phyloP scores from a whole-genome alignment of 1,284 basidiomycete genomes.

The Cystobasidium sp. region DNA sequence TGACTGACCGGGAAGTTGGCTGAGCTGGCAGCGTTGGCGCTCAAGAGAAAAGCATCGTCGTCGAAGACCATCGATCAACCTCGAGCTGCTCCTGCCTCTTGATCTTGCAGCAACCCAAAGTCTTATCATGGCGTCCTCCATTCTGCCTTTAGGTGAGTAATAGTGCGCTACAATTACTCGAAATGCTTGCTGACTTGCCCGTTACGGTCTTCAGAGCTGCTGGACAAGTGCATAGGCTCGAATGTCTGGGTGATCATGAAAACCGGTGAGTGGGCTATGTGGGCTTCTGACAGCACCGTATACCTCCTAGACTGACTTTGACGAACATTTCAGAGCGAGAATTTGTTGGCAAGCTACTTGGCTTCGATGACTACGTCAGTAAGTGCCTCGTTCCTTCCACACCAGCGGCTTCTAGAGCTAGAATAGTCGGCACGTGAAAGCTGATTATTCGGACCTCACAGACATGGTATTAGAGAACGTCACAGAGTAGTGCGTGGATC shows the following conservation, averaged over 20 bases:
- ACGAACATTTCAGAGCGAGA: conserved; percentile 69
- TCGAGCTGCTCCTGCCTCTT: conserved; percentile 8
- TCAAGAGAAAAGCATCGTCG: too few relatives aligned
- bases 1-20: not conserved
- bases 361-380: conserved; percentile 99
- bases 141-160: conserved; percentile 62
- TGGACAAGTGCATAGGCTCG: conserved; percentile 92
- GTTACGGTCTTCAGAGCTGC: conserved; percentile 67
- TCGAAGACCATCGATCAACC: not conserved
- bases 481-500: conserved; percentile 79
- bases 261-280: conserved; percentile 57
- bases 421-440: not conserved
- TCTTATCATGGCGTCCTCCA: conserved; percentile 66
- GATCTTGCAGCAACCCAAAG: conserved; percentile 1
- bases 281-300: not conserved
- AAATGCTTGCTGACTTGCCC: conserved; percentile 56
- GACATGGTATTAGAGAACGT: conserved; percentile 98
- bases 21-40: too few relatives aligned
- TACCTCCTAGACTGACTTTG: not conserved
- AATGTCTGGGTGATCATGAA: conserved; percentile 97
- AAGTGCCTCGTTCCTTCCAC: conserved; percentile 61
- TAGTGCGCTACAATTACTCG: not conserved
- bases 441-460: conserved; percentile 4
- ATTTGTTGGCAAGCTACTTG: conserved; percentile 92
- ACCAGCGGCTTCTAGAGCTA: not conserved